These are phyloP conservation scores for Asterochloris sp. DNA, from an alignment of 139 green algal species.

Conservation along the genomic window DNA sequence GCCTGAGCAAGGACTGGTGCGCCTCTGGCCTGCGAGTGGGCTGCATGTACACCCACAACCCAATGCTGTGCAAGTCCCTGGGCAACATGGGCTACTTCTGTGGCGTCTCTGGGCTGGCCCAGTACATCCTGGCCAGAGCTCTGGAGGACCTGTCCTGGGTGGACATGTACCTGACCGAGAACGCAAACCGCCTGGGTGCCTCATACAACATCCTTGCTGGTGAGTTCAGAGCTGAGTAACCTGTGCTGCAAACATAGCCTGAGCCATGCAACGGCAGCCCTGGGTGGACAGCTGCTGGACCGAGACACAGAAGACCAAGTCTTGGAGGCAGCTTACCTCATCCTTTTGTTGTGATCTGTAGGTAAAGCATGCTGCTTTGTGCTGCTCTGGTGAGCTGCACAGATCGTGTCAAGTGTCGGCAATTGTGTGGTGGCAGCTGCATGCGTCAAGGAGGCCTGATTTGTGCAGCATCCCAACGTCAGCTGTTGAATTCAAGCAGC, in stretches of 20 bases:
- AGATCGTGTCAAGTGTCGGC: no score
- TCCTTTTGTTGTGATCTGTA: background rate
- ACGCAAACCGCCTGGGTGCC: constrained; percentile 33
- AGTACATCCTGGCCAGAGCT: constrained; percentile 39
- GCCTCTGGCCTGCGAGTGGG: constrained; percentile 65
- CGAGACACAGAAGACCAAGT: no score
- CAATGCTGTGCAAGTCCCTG: constrained; percentile 19
- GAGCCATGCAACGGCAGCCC: no score
- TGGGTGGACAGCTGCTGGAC: no score
- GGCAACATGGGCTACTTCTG: constrained; percentile 59
- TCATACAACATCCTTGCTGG: constrained; percentile 50
- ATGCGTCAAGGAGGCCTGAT: background rate
- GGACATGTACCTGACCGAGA: constrained; percentile 45
- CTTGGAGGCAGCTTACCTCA: background rate
- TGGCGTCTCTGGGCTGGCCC: constrained; percentile 27
- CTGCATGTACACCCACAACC: constrained; percentile 57
- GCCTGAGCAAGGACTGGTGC: constrained; percentile 60
- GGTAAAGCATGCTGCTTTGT: no score
- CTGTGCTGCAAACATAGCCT: no score
- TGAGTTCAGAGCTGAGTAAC: background rate
- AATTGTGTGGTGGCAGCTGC: no score
- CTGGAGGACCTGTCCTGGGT: constrained; percentile 55
- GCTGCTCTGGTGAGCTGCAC: no score
- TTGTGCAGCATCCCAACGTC: background rate
- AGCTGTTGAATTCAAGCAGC: background rate